A percentile compares a stretch with the other conserved stretches of the same genome.
phyloP scores from a whole-genome alignment of 768 basidiomycete species.

The Terana coerulea region DNA sequence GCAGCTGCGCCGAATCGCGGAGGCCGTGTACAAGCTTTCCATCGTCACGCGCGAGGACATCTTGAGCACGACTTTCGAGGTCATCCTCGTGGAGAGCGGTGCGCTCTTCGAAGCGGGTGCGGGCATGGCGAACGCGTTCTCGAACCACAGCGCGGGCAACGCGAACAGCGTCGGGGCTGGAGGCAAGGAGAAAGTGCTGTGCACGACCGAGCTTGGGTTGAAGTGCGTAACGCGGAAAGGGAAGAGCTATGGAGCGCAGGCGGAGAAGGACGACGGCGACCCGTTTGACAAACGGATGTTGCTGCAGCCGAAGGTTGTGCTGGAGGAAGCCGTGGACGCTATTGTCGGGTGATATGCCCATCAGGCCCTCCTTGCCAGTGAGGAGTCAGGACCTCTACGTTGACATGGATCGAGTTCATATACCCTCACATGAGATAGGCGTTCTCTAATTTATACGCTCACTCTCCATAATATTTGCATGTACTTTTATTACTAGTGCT shows the following conservation, averaged over 20 bases:
- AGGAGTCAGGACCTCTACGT: background rate
- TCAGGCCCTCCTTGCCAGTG: background rate
- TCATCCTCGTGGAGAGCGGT: slow-evolving; percentile 56
- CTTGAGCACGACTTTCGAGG: slow-evolving; percentile 73
- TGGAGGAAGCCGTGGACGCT: slow-evolving; percentile 63
- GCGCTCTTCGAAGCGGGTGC: slow-evolving; percentile 44
- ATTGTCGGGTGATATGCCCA: slow-evolving; percentile 26
- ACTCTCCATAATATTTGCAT: background rate
- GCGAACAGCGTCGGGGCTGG: slow-evolving; percentile 13
- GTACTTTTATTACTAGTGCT: background rate
- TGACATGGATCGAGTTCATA: background rate
- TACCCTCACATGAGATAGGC: background rate
- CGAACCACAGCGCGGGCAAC: slow-evolving; percentile 29
- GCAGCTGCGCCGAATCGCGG: slow-evolving; percentile 64
- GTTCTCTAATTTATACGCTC: background rate
- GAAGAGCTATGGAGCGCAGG: slow-evolving; percentile 7
- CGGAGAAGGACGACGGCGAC: slow-evolving; percentile 25
- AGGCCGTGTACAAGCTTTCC: slow-evolving; percentile 58
- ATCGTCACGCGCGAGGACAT: slow-evolving; percentile 69
- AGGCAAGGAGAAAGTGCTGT: slow-evolving; percentile 39
- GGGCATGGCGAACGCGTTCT: slow-evolving; percentile 62
- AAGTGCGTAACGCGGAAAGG: slow-evolving; percentile 51
- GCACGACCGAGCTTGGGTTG: slow-evolving; percentile 70
- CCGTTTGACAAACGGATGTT: slow-evolving; percentile 55
- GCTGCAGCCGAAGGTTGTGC: slow-evolving; percentile 69